A percentile compares a stretch with the other conserved stretches of the same genome.
Conservation (phyloP, 345 rosid genomes). For the Salix exigua region DNA sequence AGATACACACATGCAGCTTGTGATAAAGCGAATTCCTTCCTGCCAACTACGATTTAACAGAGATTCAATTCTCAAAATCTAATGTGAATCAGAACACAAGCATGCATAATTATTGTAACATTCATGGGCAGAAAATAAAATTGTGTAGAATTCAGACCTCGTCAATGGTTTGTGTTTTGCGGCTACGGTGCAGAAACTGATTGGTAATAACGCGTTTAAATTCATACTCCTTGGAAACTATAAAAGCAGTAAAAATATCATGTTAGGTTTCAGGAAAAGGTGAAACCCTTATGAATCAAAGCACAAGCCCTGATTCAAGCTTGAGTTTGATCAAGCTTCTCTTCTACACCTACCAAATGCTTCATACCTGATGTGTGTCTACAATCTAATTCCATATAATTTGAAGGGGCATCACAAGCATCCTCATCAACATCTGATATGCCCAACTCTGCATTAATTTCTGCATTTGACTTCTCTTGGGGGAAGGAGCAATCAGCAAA, state of each 20-base stretch:
- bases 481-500: constrained; percentile 75
- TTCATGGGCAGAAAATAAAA: constrained; percentile 4
- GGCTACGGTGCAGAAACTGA: constrained; percentile 78
- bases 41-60: not conserved
- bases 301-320: constrained; percentile 8
- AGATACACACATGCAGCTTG: not conserved
- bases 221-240: constrained; percentile 54
- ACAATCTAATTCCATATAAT: constrained; percentile 45
- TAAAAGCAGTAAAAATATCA: constrained; percentile 15
- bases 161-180: constrained; percentile 85
- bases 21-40: constrained; percentile 1
- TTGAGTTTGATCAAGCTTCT: not conserved
- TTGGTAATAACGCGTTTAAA: constrained; percentile 67
- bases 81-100: not conserved
- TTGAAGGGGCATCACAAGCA: constrained; percentile 45
- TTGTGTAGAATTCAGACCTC: constrained; percentile 53
- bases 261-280: constrained; percentile 13
- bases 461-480: constrained; percentile 94
- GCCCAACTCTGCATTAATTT: constrained; percentile 89
- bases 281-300: not conserved
- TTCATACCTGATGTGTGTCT: constrained; percentile 49
- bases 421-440: constrained; percentile 88
- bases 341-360: constrained; percentile 7
- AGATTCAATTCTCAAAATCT: not conserved
- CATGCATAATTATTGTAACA: not conserved